Base-by-base conservation (phyloP, 192 early-diverging fungal genomes). In the Phlyctochytrium arcticum region DNA sequence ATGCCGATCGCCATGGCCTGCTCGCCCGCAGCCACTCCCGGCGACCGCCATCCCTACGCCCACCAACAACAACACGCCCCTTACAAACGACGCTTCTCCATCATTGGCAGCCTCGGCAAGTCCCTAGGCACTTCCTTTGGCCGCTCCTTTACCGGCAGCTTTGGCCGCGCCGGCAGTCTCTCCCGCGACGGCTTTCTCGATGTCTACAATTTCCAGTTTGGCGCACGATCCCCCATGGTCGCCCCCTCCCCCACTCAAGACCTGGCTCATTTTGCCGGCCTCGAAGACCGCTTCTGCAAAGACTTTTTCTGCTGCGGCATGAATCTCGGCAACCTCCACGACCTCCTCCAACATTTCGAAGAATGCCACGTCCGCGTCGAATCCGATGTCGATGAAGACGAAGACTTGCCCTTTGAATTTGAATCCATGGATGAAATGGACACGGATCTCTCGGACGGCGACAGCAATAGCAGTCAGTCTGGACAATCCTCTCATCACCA, bases 221-320 rank as follows among this genome's bases (percentile, higher is more conserved):
- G 61, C 6, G 54, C 69, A 15, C 66, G 70, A 1, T 77, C 75
- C 19, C 75, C 79, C 4, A 26, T 36, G n/a, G 35, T 75, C 9
- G 48, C 56, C 9, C 58, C 65, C 7, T 77, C 78, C 33, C 78
- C 80, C 12, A 34, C 58, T n/a, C 63, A 65, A 19, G 76, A 83
- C 37, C 62, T 74, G 34, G 62, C 71, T 5, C 73, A 83, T 53
- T 82, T 80, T 74, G 78, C 80, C 5, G 72, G 58, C 21, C 83
- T 95, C 7, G 94, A 98, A 72, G 87, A 88, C 75, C 81, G 84
- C 49, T 98, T 93, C 75, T 96, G 93, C 77, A 90, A 90, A 74
- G 91, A 98, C 85, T 98, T 95, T 68, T 82, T 82, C 51, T 98
- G 95, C 83, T 98, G 95, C 69, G 95, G 94, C 27, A 81, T 92